Base-by-base conservation (phyloP, 2,329 filamentous ascomycete species). In the Hypoxylon sp. region DNA sequence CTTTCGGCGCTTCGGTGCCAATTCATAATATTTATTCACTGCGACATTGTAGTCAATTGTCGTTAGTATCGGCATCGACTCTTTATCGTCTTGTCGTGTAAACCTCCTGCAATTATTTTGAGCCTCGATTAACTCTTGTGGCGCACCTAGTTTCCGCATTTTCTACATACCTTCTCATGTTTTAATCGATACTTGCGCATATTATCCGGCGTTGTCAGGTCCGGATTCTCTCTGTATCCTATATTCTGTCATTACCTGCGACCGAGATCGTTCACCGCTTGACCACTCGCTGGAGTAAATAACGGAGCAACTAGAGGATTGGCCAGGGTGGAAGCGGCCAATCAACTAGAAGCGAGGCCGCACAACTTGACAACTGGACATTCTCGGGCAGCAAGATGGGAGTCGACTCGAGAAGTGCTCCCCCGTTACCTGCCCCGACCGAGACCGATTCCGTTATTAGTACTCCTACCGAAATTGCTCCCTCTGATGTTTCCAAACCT, bases 361-460 rank as follows among this genome's bases (percentile, higher is more conserved):
- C 67, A 67, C 61, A 63, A 53, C 51, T 70, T 60, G 60, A 57
- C 59, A 63, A 64, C 21, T 59, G 57, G 68, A 47, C 59, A 55
- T 65, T 37, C 52, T 67, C 57, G 59, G 66, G 72, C 56, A 74
- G 73, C 80, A 84, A 80, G 71, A 87, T 88, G 85, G 85, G 83
- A 77, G 79, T 82, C 78, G 84, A 87, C 72, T 81, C 80, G 66
- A 86, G 83, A 76, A 86, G 81, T 75, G 78, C 83, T 73, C 88
- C 88, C 78, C 91, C 91, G 74, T 85, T 94, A 76, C 92, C 92
- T 76, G 90, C 90, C 74, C 92, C 92, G 71, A 95, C 92, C 77
- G 91, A 93, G 80, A 90, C 90, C 76, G 85, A 88, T 71, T 88
- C 88, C 71, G 50, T 84, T 65, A 84, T 84, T 65, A 84, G 84